These are phyloP conservation scores for Epichloe amarillans DNA, from an alignment of 2,329 filamentous ascomycete genomes.

Conservation along the genomic window DNA sequence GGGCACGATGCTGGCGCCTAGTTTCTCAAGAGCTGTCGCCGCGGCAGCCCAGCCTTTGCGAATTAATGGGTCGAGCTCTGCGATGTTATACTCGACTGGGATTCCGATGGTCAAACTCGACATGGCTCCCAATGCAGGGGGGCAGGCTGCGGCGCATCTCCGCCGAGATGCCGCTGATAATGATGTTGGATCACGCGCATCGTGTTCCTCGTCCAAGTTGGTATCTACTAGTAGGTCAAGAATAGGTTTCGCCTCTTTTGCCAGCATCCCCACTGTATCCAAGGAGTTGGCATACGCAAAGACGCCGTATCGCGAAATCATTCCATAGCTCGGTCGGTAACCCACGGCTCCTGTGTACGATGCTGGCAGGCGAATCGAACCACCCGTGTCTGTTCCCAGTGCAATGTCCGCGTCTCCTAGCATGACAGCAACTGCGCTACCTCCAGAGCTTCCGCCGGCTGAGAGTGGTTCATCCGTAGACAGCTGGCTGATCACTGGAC, in stretches of 20 bases:
- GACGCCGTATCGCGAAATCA: slow-evolving; percentile 74
- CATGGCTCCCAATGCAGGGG: slow-evolving; percentile 12
- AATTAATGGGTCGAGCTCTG: slow-evolving; percentile 59
- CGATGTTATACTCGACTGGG: slow-evolving; percentile 74
- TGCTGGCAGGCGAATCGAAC: slow-evolving; percentile 74
- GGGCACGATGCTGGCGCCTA: slow-evolving; percentile 60
- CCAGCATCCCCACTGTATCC: slow-evolving; percentile 75
- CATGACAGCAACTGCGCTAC: slow-evolving; percentile 76
- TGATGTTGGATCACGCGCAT: slow-evolving; percentile 63
- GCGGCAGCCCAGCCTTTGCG: slow-evolving; percentile 54
- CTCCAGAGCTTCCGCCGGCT: slow-evolving; percentile 82
- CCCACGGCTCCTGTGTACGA: slow-evolving; percentile 75
- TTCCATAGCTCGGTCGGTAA: slow-evolving; percentile 85
- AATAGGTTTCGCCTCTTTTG: slow-evolving; percentile 37
- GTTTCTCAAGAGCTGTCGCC: slow-evolving; percentile 42
- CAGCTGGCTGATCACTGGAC: slow-evolving; percentile 44
- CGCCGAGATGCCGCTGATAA: slow-evolving; percentile 42
- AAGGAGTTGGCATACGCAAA: slow-evolving; percentile 87
- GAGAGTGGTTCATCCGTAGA: slow-evolving; percentile 34
- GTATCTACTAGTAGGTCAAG: slow-evolving; percentile 37
- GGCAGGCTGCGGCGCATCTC: slow-evolving; percentile 25
- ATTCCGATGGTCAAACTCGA: slow-evolving; percentile 37
- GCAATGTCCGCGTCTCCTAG: slow-evolving; percentile 46
- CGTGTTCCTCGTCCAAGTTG: slow-evolving; percentile 38
- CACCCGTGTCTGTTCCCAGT: slow-evolving; percentile 86